Evolutionary conservation across 805 yeast species (phyloP).

Genomic region (Tetrapisispora arboricola): DNA sequence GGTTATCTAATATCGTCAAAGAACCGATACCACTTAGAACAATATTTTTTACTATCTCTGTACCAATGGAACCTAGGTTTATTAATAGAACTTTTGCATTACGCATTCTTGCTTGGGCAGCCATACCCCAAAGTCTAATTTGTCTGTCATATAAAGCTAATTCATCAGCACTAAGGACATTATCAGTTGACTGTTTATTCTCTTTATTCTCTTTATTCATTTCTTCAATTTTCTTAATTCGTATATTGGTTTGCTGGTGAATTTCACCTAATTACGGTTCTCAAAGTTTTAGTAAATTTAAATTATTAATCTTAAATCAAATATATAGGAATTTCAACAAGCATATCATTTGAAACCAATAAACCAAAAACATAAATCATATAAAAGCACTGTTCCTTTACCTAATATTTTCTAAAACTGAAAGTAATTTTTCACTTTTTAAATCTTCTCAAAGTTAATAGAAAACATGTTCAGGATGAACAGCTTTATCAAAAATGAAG

Average conservation of each 20-base stretch:
- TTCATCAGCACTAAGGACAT: slow-evolving; percentile 47
- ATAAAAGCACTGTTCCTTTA: no score
- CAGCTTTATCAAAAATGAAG: no score
- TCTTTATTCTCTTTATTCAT: background rate
- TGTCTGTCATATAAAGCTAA: slow-evolving; percentile 90
- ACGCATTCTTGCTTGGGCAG: slow-evolving; percentile 71
- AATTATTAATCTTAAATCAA: no score
- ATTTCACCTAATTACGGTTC: no score
- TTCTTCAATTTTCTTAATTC: no score
- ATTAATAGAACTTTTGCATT: slow-evolving; percentile 61
- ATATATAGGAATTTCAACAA: no score
- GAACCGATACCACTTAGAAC: slow-evolving; percentile 83
- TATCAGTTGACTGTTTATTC: background rate
- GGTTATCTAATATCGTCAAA: slow-evolving; percentile 56
- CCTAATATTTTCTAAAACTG: no score
- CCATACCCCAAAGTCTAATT: slow-evolving; percentile 91
- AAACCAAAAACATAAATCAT: no score
- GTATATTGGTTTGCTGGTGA: background rate
- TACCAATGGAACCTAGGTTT: slow-evolving; percentile 67
- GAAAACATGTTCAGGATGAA: no score
- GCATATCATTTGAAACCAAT: no score
- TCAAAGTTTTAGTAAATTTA: background rate
- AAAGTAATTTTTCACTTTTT: no score
- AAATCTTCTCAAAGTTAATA: no score
- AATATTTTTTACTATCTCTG: slow-evolving; percentile 74